Evolutionary conservation across 495 filamentous ascomycete species (phyloP).

Genomic region (Trichoderma parareesei): DNA sequence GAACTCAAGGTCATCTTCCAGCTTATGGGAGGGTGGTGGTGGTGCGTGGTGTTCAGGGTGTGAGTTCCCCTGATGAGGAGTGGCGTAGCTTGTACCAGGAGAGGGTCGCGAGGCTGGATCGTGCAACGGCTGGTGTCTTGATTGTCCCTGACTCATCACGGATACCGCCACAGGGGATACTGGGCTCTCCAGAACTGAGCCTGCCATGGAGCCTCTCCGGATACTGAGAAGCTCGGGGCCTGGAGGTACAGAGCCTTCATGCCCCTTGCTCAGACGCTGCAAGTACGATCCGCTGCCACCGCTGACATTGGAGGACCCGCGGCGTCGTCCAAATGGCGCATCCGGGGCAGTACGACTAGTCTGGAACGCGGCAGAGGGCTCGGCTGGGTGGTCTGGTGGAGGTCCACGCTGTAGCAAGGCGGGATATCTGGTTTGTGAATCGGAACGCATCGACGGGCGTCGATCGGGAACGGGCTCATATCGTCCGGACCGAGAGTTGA

Average conservation of each 20-base stretch:
- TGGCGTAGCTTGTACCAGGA: conserved; percentile 38
- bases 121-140: conserved; percentile 3
- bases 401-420: conserved; percentile 69
- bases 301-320: conserved; percentile 91
- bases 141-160: not conserved
- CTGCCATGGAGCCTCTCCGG: conserved; percentile 37
- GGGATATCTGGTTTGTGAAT: conserved; percentile 61
- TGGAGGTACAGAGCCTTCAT: conserved; percentile 33
- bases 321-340: conserved; percentile 64
- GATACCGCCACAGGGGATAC: conserved; percentile 26
- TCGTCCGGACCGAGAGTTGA: conserved; percentile 86
- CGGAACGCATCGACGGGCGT: conserved; percentile 58
- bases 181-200: conserved; percentile 35
- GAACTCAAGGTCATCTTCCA: conserved; percentile 49
- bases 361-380: conserved; percentile 89
- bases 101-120: conserved; percentile 32
- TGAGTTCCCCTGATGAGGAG: conserved; percentile 26
- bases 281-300: conserved; percentile 72
- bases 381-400: conserved; percentile 63
- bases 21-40: conserved; percentile 11
- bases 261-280: conserved; percentile 35
- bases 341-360: conserved; percentile 65
- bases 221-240: conserved; percentile 36
- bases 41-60: not conserved
- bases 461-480: conserved; percentile 86